phyloP scores from a whole-genome alignment of 2,329 filamentous ascomycete species.

The Aspergillus caelatus region DNA sequence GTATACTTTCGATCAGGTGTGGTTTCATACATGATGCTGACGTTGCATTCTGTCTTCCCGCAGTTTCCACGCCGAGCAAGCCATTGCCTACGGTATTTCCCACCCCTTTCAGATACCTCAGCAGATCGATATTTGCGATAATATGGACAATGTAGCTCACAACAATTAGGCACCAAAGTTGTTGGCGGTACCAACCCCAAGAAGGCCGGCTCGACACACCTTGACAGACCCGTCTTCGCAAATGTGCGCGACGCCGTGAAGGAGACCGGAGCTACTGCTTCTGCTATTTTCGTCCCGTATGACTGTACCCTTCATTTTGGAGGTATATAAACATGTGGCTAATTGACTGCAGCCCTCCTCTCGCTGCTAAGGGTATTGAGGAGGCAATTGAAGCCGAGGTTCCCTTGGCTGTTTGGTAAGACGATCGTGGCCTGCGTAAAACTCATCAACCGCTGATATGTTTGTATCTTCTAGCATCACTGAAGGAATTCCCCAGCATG shows the following conservation, averaged over 20 bases:
- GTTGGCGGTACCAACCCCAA: slow-evolving; percentile 99
- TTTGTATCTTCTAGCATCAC: slow-evolving; percentile 65
- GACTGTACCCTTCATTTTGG: slow-evolving; percentile 22
- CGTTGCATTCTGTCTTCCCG: slow-evolving; percentile 19
- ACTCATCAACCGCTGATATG: slow-evolving; percentile 23
- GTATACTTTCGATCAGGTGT: slow-evolving; percentile 41
- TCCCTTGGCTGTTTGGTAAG: slow-evolving; percentile 82
- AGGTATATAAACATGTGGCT: slow-evolving; percentile 21
- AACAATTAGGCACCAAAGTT: slow-evolving; percentile 79
- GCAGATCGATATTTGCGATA: slow-evolving; percentile 1
- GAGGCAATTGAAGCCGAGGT: slow-evolving; percentile 94
- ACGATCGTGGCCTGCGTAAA: slow-evolving; percentile 1
- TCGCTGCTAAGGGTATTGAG: slow-evolving; percentile 94
- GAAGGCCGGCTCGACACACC: slow-evolving; percentile 89
- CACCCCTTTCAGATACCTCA: neutral
- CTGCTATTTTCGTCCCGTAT: slow-evolving; percentile 95
- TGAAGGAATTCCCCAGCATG: slow-evolving; percentile 96
- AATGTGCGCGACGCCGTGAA: slow-evolving; percentile 86
- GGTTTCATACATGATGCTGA: slow-evolving; percentile 33
- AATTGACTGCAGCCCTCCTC: slow-evolving; percentile 67
- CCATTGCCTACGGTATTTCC: slow-evolving; percentile 89
- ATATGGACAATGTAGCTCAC: slow-evolving; percentile 27
- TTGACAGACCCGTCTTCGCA: slow-evolving; percentile 90
- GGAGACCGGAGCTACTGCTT: slow-evolving; percentile 86
- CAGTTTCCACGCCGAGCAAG: slow-evolving; percentile 96